Evolutionary conservation across 208 protist species (phyloP).

Genomic region (Endotrypanum monterogeii): DNA sequence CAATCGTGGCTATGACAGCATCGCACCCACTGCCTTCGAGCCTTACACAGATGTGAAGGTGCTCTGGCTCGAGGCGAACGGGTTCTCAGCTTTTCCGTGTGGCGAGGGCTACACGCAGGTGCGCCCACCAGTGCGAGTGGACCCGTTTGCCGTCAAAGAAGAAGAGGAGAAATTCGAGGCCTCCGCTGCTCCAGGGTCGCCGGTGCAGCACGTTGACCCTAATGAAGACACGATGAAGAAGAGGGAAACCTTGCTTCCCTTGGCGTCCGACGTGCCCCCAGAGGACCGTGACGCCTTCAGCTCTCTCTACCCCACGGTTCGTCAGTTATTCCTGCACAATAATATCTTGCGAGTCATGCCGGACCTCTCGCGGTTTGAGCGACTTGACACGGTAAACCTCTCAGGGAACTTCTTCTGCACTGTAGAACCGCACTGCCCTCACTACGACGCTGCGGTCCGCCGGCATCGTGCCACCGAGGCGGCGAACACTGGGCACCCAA

Average conservation of each 20-base stretch:
- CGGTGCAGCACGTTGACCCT: conserved; percentile 26
- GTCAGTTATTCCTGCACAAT: conserved; percentile 94
- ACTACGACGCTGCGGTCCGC: conserved; percentile 35
- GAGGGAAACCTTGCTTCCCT: conserved; percentile 12
- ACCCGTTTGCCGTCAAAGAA: conserved; percentile 26
- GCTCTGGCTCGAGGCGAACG: conserved; percentile 95
- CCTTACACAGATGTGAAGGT: conserved; percentile 89
- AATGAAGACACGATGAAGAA: background rate
- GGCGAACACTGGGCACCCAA: background rate
- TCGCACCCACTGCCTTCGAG: conserved; percentile 82
- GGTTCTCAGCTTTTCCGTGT: conserved; percentile 59
- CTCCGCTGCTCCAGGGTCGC: background rate
- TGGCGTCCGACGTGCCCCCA: conserved; percentile 12
- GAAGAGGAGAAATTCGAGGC: conserved; percentile 19
- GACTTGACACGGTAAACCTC: conserved; percentile 91
- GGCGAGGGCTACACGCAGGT: conserved; percentile 51
- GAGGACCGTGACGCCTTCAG: conserved; percentile 73
- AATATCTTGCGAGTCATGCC: conserved; percentile 91
- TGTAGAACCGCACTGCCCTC: conserved; percentile 56
- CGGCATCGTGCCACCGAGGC: conserved; percentile 1
- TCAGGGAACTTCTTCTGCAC: conserved; percentile 85
- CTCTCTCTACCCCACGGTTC: conserved; percentile 81
- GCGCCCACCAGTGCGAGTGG: conserved; percentile 32
- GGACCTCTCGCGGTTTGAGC: conserved; percentile 78
- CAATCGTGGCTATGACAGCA: conserved; percentile 85